These are phyloP conservation scores for Coffea humblotiana DNA, from an alignment of 305 asterid species.

Conservation along the genomic window DNA sequence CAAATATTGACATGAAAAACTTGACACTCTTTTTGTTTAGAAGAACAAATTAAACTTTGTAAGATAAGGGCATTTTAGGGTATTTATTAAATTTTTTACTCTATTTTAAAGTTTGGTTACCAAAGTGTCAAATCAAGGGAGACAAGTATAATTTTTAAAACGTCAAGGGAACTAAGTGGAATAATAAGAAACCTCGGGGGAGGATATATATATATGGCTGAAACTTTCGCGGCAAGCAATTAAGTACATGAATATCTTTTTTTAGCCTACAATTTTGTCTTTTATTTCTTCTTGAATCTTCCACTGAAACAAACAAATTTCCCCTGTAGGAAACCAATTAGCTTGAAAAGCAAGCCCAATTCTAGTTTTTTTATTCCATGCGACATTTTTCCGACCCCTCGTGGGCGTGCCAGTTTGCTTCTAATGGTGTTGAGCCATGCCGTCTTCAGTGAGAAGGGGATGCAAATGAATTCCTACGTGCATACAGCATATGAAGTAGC, in stretches of 20 bases:
- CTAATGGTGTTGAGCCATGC: neutral
- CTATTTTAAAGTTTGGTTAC: too few relatives aligned
- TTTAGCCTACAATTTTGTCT: neutral
- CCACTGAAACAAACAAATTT: neutral
- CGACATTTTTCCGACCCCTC: neutral
- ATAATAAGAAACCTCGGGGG: too few relatives aligned
- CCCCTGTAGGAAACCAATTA: neutral
- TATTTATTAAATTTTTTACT: too few relatives aligned
- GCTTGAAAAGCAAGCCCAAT: neutral
- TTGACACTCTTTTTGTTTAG: too few relatives aligned
- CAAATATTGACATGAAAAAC: too few relatives aligned
- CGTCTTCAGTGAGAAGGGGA: neutral
- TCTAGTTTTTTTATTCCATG: neutral
- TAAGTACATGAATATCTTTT: neutral
- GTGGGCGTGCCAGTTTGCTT: neutral
- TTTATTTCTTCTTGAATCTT: neutral
- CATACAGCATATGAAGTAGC: neutral
- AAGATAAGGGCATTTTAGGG: too few relatives aligned
- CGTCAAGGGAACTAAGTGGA: too few relatives aligned
- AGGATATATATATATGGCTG: too few relatives aligned
- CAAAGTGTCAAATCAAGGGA: too few relatives aligned
- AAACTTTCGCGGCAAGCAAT: neutral
- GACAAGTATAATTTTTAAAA: too few relatives aligned
- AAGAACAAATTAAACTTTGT: too few relatives aligned
- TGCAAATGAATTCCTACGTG: neutral